Conservation (phyloP, 129 eudicot genomes). For the carrot (Daucus carota) region DNA sequence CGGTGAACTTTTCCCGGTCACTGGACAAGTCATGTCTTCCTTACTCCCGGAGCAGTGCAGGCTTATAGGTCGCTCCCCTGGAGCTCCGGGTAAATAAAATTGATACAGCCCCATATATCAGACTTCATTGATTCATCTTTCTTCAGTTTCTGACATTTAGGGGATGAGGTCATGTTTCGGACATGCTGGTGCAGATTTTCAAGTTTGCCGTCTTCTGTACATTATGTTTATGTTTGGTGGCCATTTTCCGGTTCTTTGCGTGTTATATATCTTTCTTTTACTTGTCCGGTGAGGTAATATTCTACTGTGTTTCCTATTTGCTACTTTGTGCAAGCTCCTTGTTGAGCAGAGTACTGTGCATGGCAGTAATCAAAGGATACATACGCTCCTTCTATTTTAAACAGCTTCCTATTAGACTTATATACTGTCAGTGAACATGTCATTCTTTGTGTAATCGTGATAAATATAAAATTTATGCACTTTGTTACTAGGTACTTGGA, state of each 20-base stretch:
- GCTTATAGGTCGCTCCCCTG: constrained; percentile 71
- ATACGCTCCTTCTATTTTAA: not conserved
- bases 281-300: not conserved
- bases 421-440: not conserved
- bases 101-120: not conserved
- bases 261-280: not conserved
- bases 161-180: not conserved
- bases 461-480: not conserved
- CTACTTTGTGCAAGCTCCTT: not conserved
- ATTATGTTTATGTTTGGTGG: not conserved
- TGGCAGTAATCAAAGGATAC: not conserved
- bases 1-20: constrained; percentile 77
- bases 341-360: not conserved
- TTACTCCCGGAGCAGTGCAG: constrained; percentile 89
- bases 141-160: not conserved
- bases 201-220: constrained; percentile 6
- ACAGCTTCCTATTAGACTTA: not conserved
- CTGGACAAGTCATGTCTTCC: constrained; percentile 75
- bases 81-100: constrained; percentile 33
- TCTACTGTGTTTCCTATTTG: not conserved
- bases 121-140: not conserved
- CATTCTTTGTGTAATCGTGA: not conserved
- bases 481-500: no score
- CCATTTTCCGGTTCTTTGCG: not conserved
- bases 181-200: not conserved